Evolutionary conservation across 257 asterid species (phyloP), one percentile per base, ranked within the genome.

Genomic region (Lycium ferocissimum): DNA sequence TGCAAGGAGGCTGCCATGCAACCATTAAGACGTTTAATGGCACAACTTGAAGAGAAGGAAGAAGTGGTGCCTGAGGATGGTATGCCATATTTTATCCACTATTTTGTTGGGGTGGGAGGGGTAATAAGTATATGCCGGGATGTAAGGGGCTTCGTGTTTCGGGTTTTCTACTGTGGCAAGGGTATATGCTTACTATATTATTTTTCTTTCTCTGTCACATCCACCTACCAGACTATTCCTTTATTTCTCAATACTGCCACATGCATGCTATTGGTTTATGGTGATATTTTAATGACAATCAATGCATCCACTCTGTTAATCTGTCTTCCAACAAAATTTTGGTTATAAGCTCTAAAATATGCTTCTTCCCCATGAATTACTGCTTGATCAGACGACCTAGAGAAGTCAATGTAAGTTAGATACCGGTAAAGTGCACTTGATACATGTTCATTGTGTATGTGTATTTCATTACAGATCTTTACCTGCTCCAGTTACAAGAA

Each of bases 1-100:
- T 95, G 99, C 94, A 96, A 96, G 91, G 99, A 96, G 87, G 98
- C 98, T 57, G 99, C 98, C 47, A 96, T 96, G 99, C 98, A 95
- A 86, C 99, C 98, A 62, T 88, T 96, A 65, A 87, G 99, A 86
- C 93, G 98, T 79, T 66, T 95, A 84, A 96, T 96, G 98, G 84
- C 91, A 38, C 58, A 62, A 85, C 98, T 96, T 58, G 99, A 96
- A 88, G 95, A 89, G 80, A 90, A 84, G 84, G 90, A 87, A 86
- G 94, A 91, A 70, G 75, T 84, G 53, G 93, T 94, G 88, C 93
- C 98, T 72, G 99, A 93, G 86, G 97, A 93, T 61, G 98, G 99
- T 95, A 95, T 45, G 92, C 70, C 66, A 65, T 82, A 66, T 35
- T 83, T 67, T 35, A 18, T 76, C 22, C 45, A 49, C 45, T 76